Conservation (phyloP, 331 rosid species). For the Arachis monticola region DNA sequence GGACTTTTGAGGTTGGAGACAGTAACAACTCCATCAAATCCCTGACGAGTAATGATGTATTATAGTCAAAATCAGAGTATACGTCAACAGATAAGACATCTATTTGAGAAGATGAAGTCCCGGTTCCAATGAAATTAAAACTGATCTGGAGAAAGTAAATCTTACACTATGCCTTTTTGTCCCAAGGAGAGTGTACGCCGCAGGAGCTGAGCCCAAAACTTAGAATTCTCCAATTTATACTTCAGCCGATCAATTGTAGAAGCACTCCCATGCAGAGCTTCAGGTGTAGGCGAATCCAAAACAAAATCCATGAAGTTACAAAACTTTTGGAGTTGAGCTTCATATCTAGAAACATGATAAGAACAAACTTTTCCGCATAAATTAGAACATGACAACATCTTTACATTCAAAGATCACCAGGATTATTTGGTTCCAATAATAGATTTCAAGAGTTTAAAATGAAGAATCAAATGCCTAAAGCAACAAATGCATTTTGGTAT, state of each 20-base stretch:
- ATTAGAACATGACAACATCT: not conserved
- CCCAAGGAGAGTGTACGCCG: too few relatives aligned
- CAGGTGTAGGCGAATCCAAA: constrained; percentile 62
- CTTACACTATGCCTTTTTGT: too few relatives aligned
- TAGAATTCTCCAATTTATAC: too few relatives aligned
- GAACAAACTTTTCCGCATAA: not conserved
- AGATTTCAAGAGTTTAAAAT: not conserved
- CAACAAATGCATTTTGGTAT: not conserved
- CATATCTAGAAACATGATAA: constrained; percentile 43
- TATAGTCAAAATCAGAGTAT: too few relatives aligned
- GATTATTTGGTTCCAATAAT: not conserved
- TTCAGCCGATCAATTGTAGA: constrained; percentile 39
- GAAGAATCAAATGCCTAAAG: not conserved
- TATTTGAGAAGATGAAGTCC: too few relatives aligned
- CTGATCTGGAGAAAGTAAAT: too few relatives aligned
- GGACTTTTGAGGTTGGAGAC: too few relatives aligned
- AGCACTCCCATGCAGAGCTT: constrained; percentile 38
- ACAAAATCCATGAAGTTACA: constrained; percentile 54
- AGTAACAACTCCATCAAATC: too few relatives aligned
- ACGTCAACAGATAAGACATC: too few relatives aligned
- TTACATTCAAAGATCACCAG: not conserved
- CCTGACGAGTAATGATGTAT: too few relatives aligned
- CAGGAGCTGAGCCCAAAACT: too few relatives aligned
- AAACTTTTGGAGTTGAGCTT: constrained; percentile 55
- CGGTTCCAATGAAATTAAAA: too few relatives aligned